Evolutionary conservation across 306 rosid genomes (phyloP), one percentile per base, ranked within the genome.

Genomic region (Canavalia gladiata): DNA sequence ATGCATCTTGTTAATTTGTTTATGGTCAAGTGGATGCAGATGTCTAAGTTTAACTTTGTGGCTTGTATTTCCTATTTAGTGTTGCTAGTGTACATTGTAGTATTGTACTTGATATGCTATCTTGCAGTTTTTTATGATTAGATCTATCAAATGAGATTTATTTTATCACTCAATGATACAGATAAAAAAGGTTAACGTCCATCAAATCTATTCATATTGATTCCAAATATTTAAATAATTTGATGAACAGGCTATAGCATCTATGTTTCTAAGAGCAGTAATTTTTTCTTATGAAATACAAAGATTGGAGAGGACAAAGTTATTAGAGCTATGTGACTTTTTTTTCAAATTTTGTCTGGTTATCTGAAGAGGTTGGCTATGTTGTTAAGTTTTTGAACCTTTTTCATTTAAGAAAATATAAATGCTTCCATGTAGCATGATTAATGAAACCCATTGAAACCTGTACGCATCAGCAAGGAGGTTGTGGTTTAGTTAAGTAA

Each of bases 1-100:
- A 30, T 70, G 50, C n/a, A 56, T 65, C 7, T 59, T 31, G 4
- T 74, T 46, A 3, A 34, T 11, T 62, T 79, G 28, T 46, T 80
- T 25, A 18, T 33, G 33, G 8, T 54, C 31, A 41, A 54, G 50
- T 33, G 25, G 68, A 56, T 78, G 37, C 8, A 6, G 33, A 25
- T 65, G 54, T 51, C 64, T 39, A 3, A 37, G 11, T 78, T 8
- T 59, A 28, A 79, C 6, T 12, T 18, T 7, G 6, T 7, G 42
- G 31, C 8, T 49, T 66, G 41, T 39, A 12, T 30, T 42, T 63
- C 8, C 2, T 47, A 30, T 29, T 3, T 29, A 28, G 65, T 8
- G 6, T 33, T 55, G 0, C 37, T 3, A 29, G 43, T 45, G 6
- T 65, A 12, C 64, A 35, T 4, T 46, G 28, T 34, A 68, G 41